These are phyloP conservation scores for Penicillium bovifimosum DNA, from an alignment of 495 filamentous ascomycete genomes.

Conservation along the genomic window DNA sequence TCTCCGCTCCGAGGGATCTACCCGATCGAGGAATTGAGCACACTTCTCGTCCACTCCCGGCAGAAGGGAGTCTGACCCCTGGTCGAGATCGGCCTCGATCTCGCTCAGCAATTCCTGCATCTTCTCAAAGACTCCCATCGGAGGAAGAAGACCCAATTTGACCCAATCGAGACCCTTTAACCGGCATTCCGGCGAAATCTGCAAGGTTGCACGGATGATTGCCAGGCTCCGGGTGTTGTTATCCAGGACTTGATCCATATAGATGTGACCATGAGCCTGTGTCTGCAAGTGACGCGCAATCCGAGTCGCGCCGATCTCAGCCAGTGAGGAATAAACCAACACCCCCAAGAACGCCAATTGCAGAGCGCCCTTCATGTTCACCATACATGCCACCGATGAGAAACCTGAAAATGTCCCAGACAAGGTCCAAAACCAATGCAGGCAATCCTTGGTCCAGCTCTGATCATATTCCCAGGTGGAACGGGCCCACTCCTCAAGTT, in stretches of 20 bases:
- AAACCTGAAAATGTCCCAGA: slow-evolving; percentile 24
- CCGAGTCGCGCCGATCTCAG: slow-evolving; percentile 24
- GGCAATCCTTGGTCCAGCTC: not conserved
- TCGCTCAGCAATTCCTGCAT: slow-evolving; percentile 19
- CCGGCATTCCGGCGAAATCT: slow-evolving; percentile 11
- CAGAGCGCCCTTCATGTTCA: slow-evolving; percentile 25
- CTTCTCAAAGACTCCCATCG: slow-evolving; percentile 14
- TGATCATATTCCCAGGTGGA: slow-evolving; percentile 27
- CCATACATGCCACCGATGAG: slow-evolving; percentile 28
- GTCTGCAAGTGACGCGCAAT: slow-evolving; percentile 21
- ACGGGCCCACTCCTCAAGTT: slow-evolving; percentile 28
- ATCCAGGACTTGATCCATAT: not conserved
- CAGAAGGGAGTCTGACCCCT: not conserved
- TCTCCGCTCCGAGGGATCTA: not conserved
- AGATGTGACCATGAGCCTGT: slow-evolving; percentile 10
- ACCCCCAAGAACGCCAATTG: slow-evolving; percentile 25
- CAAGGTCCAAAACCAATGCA: slow-evolving; percentile 22
- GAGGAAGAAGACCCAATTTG: slow-evolving; percentile 18
- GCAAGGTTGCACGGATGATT: slow-evolving; percentile 22
- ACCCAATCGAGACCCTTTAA: slow-evolving; percentile 24
- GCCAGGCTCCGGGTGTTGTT: slow-evolving; percentile 21
- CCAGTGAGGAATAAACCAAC: slow-evolving; percentile 22
- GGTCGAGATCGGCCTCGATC: slow-evolving; percentile 2
- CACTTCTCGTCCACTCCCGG: not conserved
- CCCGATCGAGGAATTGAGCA: not conserved